Base-by-base conservation (phyloP, 1,139 yeast genomes). In the Yamadazyma triangularis region DNA sequence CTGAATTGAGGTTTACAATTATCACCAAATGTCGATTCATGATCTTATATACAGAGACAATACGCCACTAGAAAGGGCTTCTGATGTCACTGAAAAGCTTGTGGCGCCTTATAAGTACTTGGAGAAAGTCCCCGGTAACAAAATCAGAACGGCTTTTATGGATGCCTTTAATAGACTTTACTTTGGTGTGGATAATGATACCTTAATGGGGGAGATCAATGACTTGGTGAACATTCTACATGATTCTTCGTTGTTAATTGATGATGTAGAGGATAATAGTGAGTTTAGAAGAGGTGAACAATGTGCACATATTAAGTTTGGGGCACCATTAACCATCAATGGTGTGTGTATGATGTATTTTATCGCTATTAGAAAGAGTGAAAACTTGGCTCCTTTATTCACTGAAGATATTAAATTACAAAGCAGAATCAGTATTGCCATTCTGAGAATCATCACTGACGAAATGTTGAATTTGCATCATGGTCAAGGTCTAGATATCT, bases 401-500 rank as follows among this genome's bases (percentile, higher is more conserved):
- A 42, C 44, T 6, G 18, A 31, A 6, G 44, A 44, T 24, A 15
- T 10, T 3, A 13, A 13, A 4, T 15, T 15, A 9, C 48, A 38
- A 29, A 33, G 32, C n/a, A 24, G 25, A 18, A 34, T 41, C 20
- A 28, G 22, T 27, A 13, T 27, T 12, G 27, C 30, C 16, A 29
- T 39, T 3, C 53, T 64, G 27, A 43, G 51, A 15, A 64, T 77
- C 1, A 67, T 78, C 38, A 64, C 73, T 35, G 83, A 81, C 34
- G 96, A 88, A 47, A 67, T 88, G 76, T 56, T 84, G 31, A 79
- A 82, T 44, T 59, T 89, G 36, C 96, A 88, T 51, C 68, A 83
- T 29, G 96, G 96, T 2, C 97, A 88, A 59, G 95, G 95, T 0
- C 59, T 82, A 36, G 97, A 88, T 45, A 69, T 88, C 14, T 81